phyloP scores from a whole-genome alignment of 2,329 filamentous ascomycete species.

The Botrytis fragariae region DNA sequence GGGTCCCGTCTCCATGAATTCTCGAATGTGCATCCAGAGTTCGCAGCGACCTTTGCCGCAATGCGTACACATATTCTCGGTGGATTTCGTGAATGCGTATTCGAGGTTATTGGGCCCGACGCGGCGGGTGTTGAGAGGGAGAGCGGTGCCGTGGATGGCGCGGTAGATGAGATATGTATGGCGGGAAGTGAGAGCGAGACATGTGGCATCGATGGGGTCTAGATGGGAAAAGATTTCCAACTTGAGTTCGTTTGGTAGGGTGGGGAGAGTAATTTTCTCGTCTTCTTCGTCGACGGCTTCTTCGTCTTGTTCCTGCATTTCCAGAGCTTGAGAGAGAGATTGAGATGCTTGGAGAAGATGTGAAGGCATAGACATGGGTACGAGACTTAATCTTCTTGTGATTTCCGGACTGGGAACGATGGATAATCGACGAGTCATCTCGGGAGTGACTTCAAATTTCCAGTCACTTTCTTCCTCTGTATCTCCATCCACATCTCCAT shows the following conservation, averaged over 20 bases:
- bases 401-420: conserved; percentile 26
- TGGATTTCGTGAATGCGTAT: conserved; percentile 61
- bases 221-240: conserved; percentile 60
- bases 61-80: conserved; percentile 61
- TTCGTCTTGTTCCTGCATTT: conserved; percentile 30
- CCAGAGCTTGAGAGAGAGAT: conserved; percentile 27
- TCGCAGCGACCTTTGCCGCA: conserved; percentile 61
- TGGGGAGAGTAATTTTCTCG: conserved; percentile 22
- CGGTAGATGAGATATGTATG: conserved; percentile 59
- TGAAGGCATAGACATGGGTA: conserved; percentile 1
- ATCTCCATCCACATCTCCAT: background rate
- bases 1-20: conserved; percentile 55
- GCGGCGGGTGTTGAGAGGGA: conserved; percentile 57
- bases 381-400: conserved; percentile 24
- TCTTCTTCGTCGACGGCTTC: conserved; percentile 18
- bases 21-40: conserved; percentile 59
- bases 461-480: background rate
- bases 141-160: conserved; percentile 50
- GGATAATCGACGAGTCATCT: conserved; percentile 17
- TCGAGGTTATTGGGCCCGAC: conserved; percentile 61
- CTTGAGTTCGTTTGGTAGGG: conserved; percentile 57
- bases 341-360: conserved; percentile 4
- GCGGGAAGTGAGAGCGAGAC: conserved; percentile 57
- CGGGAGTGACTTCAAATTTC: conserved; percentile 18
- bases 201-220: conserved; percentile 63